Base-by-base conservation (phyloP, 139 green algal genomes). In the Chlamydomonas sp. region DNA sequence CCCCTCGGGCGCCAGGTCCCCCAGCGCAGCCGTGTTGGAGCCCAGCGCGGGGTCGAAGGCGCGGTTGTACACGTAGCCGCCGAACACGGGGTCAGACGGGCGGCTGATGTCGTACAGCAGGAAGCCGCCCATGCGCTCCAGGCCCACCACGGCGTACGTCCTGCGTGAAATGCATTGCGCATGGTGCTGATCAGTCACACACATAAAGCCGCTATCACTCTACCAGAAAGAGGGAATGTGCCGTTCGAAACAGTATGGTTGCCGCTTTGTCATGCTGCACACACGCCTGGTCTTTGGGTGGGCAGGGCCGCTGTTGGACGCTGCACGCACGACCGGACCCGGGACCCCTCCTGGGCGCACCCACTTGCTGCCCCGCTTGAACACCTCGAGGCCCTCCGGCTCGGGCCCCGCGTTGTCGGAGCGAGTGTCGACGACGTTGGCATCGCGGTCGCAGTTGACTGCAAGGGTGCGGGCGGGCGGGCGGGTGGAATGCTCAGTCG, bases 111-210 rank as follows among this genome's bases (percentile, higher is more conserved):
- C 77, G 68, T 89, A 89, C 74, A 89, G 60, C 17, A 85, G 1
- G 9, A 89, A 59, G 20, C 85, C 85, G 49, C 85, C 69, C 85
- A 80, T 66, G 78, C 85, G 85, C 77, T 89, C 85, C 57, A 89
- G 68, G 7, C 85, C 85, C 14, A 89, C 63, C 14, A 78, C 78
- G 17, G 68, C 85, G n/a, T 82, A 89, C 5, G 59, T 76, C 63
- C 85, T 85, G 85, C 31, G n/a, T 2, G 14, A 71, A 2, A 20
- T 79, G 57, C 49, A 79, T 10, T 71, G 12, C 1, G 12, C 10
- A 71, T 14, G 66, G 66, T 71, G 12, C 66, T 18, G 66, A 14
- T 14, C 10, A 10, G 12, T 18, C 66, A 71, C 66, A 49, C 31
- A 49, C 31, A 49, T 49, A 49, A 49, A 49, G 31, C 31, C 31